These are phyloP conservation scores for Thermothelomyces thermophilus DNA, from an alignment of 2,329 filamentous ascomycete species.

Conservation along the genomic window DNA sequence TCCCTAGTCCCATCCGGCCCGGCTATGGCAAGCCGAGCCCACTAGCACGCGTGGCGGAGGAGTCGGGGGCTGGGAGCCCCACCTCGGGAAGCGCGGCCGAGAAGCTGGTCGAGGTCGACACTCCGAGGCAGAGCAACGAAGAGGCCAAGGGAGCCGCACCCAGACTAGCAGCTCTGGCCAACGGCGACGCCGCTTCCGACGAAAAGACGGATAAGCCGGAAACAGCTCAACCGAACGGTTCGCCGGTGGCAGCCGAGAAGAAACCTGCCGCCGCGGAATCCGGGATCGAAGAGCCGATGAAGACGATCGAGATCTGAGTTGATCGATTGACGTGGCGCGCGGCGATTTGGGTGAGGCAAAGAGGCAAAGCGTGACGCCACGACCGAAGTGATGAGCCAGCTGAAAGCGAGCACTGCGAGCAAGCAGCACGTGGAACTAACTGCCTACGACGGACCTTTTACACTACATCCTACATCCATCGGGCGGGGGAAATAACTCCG, in stretches of 20 bases:
- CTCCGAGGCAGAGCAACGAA: slow-evolving; percentile 43
- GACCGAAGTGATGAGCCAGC: neutral
- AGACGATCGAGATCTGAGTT: slow-evolving; percentile 53
- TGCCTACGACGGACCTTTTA: neutral
- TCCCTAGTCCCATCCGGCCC: slow-evolving; percentile 58
- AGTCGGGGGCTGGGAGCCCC: slow-evolving; percentile 32
- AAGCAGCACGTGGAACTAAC: neutral
- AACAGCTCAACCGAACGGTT: slow-evolving; percentile 25
- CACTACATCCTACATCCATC: slow-evolving; percentile 3
- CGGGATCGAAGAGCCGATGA: slow-evolving; percentile 49
- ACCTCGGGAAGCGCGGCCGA: slow-evolving; percentile 38
- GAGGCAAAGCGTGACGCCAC: neutral
- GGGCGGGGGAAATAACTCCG: neutral
- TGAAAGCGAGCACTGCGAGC: neutral
- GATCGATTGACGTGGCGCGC: slow-evolving; percentile 27
- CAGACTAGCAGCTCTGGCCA: slow-evolving; percentile 31
- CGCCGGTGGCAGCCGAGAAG: slow-evolving; percentile 35
- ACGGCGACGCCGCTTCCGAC: slow-evolving; percentile 22
- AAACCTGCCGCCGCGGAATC: slow-evolving; percentile 32
- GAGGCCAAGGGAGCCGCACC: slow-evolving; percentile 28
- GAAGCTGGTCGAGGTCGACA: slow-evolving; percentile 52
- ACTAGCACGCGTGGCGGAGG: slow-evolving; percentile 68
- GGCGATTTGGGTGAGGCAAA: neutral
- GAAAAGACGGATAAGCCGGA: slow-evolving; percentile 29
- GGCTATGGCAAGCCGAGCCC: slow-evolving; percentile 62